Evolutionary conservation across 257 asterid genomes (phyloP), one percentile per base, ranked within the genome.

Genomic region (Forsythia viridissima): DNA sequence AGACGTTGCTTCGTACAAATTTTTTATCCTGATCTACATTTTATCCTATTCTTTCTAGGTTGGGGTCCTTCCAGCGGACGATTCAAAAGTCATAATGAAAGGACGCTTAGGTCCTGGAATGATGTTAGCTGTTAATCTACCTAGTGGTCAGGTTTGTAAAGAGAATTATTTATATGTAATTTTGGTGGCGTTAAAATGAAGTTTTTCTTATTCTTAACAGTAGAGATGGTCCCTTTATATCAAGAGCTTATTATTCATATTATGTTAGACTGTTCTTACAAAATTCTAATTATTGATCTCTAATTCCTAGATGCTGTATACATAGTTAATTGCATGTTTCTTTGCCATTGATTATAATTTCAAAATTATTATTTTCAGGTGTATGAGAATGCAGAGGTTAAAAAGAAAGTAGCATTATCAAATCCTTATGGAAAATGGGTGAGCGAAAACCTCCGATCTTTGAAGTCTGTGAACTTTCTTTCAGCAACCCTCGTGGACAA

Each of bases 71-170:
- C 99, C 99, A 73, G 84, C 81, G 73, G 98, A 93, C 80, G 97
- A 96, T 70, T 93, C 99, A 41, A 93, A 96, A 87, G 91, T 93
- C 75, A 79, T 90, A 76, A 92, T 89, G 97, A 96, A 96, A 89
- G 99, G 98, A 66, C 98, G 98, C 72, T 84, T 96, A 79, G 99
- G 99, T 82, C 99, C 99, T 73, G 98, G 99, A 82, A 96, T 96
- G 99, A 96, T 96, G 99, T 93, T 96, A 79, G 76, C 97, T 55
- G 99, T 92, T 74, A 97, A 96, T 85, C 88, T 96, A 77, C 41
- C 34, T 15, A 91, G 88, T 80, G 99, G 99, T 66, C 97, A 96
- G 99, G 99, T 96, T 81, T 80, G 88, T 87, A 36, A 7, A 61
- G 42, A 66, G 36, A 61, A 15, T 41, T 63, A 37, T 80, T 20